Evolutionary conservation across 257 asterid genomes (phyloP), one percentile per base, ranked within the genome.

Genomic region (Anisodus acutangulus): DNA sequence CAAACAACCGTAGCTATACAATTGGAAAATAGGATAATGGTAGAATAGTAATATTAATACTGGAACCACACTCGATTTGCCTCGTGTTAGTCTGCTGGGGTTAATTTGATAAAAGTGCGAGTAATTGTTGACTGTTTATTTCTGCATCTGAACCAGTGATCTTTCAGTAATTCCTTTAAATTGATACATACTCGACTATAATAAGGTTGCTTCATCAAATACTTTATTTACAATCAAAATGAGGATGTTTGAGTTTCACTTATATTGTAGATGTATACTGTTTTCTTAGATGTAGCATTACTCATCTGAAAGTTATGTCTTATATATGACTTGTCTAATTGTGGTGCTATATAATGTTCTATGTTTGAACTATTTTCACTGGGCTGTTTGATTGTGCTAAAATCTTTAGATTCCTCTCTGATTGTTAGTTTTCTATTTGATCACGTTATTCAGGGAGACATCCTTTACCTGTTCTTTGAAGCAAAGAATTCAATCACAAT

Each of bases 401-500:
- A 26, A 51, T 26, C 81, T 76, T 76, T 76, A 51, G 15, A 26
- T 6, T 76, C 63, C 5, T 76, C 8, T 76, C 19, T 78, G 49
- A 78, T 78, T 26, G 64, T 26, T 53, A 15, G 8, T 78, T 78
- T 78, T 53, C 64, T 53, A 47, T 82, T 63, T 19, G 67, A 35
- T 9, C 85, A 72, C 66, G 1, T 55, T 16, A 72, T 81, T 80
- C 93, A 96, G 99, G 99, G 93, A 13, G 91, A 93, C 87, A 83
- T 85, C 82, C 89, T 94, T 54, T 94, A 91, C 90, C 82, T 96
- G 83, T 96, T 96, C 84, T 94, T 90, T 47, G 98, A 96, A 88
- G 90, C 98, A 5, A 96, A 96, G 87, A 94, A 92, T 78, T 88
- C 99, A n/a, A 90, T 93, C 80, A 93, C 97, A 13, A 89, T 89